phyloP scores from a whole-genome alignment of 768 basidiomycete genomes.

The Leccinum longicurvipes region DNA sequence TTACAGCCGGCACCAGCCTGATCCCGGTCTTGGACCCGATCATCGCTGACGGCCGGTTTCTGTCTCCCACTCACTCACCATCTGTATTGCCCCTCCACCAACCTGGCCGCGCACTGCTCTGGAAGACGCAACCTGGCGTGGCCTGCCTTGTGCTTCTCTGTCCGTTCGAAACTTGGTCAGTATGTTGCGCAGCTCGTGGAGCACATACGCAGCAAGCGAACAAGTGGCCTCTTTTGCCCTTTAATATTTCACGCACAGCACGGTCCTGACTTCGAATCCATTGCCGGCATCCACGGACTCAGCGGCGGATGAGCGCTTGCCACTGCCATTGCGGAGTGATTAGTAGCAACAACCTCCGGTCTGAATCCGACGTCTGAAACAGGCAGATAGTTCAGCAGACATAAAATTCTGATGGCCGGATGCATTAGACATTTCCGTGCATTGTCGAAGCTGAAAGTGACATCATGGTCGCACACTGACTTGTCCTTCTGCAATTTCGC shows the following conservation, averaged over 20 bases:
- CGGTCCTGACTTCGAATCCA: too few species aligned
- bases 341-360: slow-evolving; percentile 82
- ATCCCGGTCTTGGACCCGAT: slow-evolving; percentile 66
- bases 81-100: slow-evolving; percentile 38
- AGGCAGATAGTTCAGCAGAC: slow-evolving; percentile 98
- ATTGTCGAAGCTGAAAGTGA: slow-evolving; percentile 67
- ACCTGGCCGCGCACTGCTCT: slow-evolving; percentile 35
- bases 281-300: too few species aligned
- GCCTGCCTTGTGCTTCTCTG: slow-evolving; percentile 76
- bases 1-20: too few species aligned
- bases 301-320: too few species aligned
- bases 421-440: slow-evolving; percentile 97
- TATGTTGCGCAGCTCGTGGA: slow-evolving; percentile 96
- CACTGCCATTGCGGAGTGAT: slow-evolving; percentile 90
- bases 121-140: slow-evolving; percentile 40
- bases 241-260: slow-evolving; percentile 56
- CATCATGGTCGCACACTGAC: neutral
- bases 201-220: slow-evolving; percentile 90
- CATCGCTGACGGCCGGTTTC: slow-evolving; percentile 59
- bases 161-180: slow-evolving; percentile 86
- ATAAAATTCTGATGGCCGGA: slow-evolving; percentile 98
- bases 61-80: slow-evolving; percentile 41
- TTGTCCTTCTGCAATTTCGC: slow-evolving; percentile 82
- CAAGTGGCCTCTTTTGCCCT: slow-evolving; percentile 26
- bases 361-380: slow-evolving; percentile 97